Evolutionary conservation across 768 basidiomycete species (phyloP), one percentile per base, ranked within the genome.

Genomic region (Kwoniella sp.): DNA sequence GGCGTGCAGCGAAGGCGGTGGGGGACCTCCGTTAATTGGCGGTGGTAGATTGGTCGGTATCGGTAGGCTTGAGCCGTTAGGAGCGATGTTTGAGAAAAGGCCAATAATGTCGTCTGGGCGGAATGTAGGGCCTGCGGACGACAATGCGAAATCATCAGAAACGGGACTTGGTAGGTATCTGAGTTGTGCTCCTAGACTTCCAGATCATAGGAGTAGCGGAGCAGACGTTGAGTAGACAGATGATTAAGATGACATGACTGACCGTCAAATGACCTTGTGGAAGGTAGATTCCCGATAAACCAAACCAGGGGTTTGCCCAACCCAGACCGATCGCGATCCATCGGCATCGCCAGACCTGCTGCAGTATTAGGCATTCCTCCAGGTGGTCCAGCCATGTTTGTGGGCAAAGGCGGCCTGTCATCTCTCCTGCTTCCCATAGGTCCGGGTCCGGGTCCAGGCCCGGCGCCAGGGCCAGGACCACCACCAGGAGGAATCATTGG

Each of bases 31-130:
- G 31, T 51, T 12, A 54, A 22, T 38, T 20, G 41, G 41, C 15
- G 30, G 41, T 23, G 61, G 52, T 25, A 45, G 61, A 5, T 26
- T 26, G 4, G 17, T 30, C 20, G 51, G 37, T 45, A 61, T 64
- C 0, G 63, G 66, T 1, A 65, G 28, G 29, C 74, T 61, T 4
- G 58, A 20, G 5, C 73, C 75, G 15, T 56, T 55, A 22, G 59
- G 55, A 12, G 57, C 45, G 41, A 73, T 75, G 45, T 87, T 90
- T 37, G 87, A 85, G 80, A 96, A 89, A 30, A 92, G 75, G 66
- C 89, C 88, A 87, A 97, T 89, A 41, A 95, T 83, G 79, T 95
- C 93, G 30, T 96, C 93, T 1, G 90, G 89, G 62, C 91, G 85
- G 82, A 95, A 95, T 41, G 92, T 86, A 9, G 93, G 93, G 3